A percentile compares a stretch with the other conserved stretches of the same genome.
phyloP scores from a whole-genome alignment of 2,329 filamentous ascomycete genomes.

The Colletotrichum chlorophyti region DNA sequence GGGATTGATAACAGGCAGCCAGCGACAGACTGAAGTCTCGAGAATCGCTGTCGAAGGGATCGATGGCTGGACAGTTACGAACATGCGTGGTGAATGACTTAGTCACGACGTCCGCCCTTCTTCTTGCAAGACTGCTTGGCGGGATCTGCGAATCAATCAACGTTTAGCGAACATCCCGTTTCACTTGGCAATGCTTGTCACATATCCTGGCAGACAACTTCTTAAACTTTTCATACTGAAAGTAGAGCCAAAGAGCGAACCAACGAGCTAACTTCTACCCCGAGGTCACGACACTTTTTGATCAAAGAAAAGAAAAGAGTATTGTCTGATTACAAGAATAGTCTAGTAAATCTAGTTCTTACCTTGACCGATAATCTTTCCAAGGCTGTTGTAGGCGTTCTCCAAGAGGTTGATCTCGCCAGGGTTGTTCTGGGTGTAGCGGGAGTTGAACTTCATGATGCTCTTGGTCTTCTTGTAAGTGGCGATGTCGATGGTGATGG shows the following conservation, averaged over 20 bases:
- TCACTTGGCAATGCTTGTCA: constrained; percentile 1
- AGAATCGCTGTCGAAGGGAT: too few species aligned
- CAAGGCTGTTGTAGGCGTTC: constrained; percentile 19
- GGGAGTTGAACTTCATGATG: constrained; percentile 62
- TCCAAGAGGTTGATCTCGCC: constrained; percentile 51
- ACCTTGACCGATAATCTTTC: constrained; percentile 12
- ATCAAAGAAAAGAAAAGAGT: neutral
- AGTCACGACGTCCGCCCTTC: neutral
- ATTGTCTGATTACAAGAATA: neutral
- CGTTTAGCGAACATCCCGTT: constrained; percentile 14
- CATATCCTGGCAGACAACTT: neutral
- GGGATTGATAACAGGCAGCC: too few species aligned
- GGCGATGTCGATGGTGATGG: constrained; percentile 52
- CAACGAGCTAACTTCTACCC: too few species aligned
- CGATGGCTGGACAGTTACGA: too few species aligned
- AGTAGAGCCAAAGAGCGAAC: too few species aligned
- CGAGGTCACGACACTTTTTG: neutral
- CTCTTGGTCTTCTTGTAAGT: constrained; percentile 60
- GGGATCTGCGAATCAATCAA: neutral
- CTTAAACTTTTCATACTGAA: neutral
- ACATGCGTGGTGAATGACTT: too few species aligned
- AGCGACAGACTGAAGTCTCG: too few species aligned
- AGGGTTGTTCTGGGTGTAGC: constrained; percentile 58
- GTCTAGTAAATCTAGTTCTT: constrained; percentile 15
- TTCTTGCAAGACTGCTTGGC: constrained; percentile 9